Base-by-base conservation (phyloP, 495 filamentous ascomycete species). In the Xylaria scruposa region DNA sequence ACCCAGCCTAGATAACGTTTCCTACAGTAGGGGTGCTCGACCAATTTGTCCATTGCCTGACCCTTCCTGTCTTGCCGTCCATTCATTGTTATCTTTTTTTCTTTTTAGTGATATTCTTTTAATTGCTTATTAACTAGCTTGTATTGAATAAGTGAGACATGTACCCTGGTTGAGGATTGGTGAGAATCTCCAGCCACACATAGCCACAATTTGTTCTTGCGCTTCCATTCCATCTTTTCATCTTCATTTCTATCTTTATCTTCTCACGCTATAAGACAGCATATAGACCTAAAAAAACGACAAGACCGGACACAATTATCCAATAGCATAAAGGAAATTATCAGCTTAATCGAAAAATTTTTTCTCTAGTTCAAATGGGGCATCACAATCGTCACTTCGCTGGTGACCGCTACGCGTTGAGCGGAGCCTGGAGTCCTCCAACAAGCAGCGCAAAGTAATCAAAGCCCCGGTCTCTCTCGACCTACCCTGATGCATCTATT, bases 391-490 rank as follows among this genome's bases (percentile, higher is more conserved):
- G 61, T 31, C 59, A 71, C 47, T 66, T 71, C 53, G 69, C 69
- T 21, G 69, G 69, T 21, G 69, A 71, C 15, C 60, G 15, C 19
- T 33, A 70, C 46, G 53, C 79, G 21, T 17, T 64, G 15, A 62
- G 47, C 9, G 79, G 75, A 2, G 64, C 47, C 24, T 81, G 79
- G 79, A 76, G 79, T 24, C 76, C 77, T 0, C 76, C 79, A 24
- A 79, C 74, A 12, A 81, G 79, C 69, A 72, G 62, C 17, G 79
- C 77, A 36, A 81, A 81, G 79, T 79, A 68, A 75, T 74, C 31
- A 36, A 62, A 56, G 3, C 38, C 42, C 24, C 31, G 9, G 24
- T 13, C 46, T 44, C 17, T 66, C 24, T 53, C 29, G 6, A 24
- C 17, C 26, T 38, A 38, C 47, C 29, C 31, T 26, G 29, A 24